These are phyloP conservation scores for Pythium aquatile DNA, from an alignment of 352 stramenopile species.

Conservation along the genomic window DNA sequence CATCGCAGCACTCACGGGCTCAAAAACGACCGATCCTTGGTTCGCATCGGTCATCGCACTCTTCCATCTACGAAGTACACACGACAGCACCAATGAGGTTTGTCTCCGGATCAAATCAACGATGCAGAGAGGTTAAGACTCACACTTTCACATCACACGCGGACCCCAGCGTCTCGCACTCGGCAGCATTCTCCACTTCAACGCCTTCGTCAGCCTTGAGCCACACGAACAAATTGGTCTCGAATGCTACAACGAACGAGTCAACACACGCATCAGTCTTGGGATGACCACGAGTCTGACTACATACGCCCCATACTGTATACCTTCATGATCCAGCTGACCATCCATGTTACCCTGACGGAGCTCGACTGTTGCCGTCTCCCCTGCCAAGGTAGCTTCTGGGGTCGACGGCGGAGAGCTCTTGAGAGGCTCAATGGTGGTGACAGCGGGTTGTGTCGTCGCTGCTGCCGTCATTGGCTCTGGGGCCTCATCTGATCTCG, in stretches of 20 bases:
- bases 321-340: background rate
- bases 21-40: slow-evolving; percentile 12
- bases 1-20: slow-evolving; percentile 13
- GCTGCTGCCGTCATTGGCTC: background rate
- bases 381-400: background rate
- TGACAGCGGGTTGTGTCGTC: background rate
- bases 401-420: background rate
- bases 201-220: slow-evolving; percentile 52
- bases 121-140: background rate
- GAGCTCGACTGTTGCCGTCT: background rate
- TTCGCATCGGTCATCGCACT: background rate
- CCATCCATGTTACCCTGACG: background rate
- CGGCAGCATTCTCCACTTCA: slow-evolving; percentile 35
- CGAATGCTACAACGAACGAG: slow-evolving; percentile 24
- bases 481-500: background rate
- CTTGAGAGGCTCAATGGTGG: background rate
- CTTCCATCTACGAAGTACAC: slow-evolving; percentile 18
- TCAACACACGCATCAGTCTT: too few relatives aligned
- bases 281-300: too few relatives aligned
- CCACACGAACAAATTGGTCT: slow-evolving; percentile 41
- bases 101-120: background rate
- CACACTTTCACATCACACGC: slow-evolving; percentile 49
- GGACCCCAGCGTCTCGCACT: slow-evolving; percentile 36
- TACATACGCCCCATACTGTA: too few relatives aligned
- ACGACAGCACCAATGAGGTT: background rate